Percentiles rank a stretch among this genome's conserved stretches.
Conservation (phyloP, 352 stramenopile species). For the Globisporangium uncinulatum region DNA sequence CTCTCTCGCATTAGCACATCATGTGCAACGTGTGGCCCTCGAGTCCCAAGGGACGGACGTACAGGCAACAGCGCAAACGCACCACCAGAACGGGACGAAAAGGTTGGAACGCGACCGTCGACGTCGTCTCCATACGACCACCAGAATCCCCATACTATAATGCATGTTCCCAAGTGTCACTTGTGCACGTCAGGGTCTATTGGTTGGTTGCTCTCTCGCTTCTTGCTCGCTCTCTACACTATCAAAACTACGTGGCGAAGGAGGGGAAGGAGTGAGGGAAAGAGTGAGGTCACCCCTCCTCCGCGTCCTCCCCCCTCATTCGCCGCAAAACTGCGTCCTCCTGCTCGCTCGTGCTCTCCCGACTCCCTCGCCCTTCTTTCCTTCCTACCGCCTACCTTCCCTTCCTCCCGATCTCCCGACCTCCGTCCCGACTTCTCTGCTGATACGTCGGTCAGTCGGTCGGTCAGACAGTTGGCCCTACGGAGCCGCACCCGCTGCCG, state of each 20-base stretch:
- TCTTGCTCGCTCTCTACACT: not conserved
- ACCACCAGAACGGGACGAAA: not conserved
- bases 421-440: no score
- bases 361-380: not conserved
- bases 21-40: no score
- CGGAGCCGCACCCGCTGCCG: not conserved
- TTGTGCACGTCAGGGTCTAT: constrained; percentile 3
- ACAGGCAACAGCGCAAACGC: no score
- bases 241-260: constrained; percentile 12
- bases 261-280: not conserved
- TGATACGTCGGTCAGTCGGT: no score
- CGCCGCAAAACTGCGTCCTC: constrained; percentile 4
- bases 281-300: no score
- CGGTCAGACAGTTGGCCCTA: no score
- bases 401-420: not conserved
- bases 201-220: not conserved
- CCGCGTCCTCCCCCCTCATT: not conserved
- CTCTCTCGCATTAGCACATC: no score
- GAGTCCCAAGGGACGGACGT: no score
- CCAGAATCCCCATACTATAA: not conserved
- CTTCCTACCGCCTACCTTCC: constrained; percentile 1
- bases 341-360: not conserved
- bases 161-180: no score
- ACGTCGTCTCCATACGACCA: not conserved
- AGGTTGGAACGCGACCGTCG: not conserved